Base-by-base conservation (phyloP, 495 filamentous ascomycete species). In the Umbilicaria muhlenbergii region DNA sequence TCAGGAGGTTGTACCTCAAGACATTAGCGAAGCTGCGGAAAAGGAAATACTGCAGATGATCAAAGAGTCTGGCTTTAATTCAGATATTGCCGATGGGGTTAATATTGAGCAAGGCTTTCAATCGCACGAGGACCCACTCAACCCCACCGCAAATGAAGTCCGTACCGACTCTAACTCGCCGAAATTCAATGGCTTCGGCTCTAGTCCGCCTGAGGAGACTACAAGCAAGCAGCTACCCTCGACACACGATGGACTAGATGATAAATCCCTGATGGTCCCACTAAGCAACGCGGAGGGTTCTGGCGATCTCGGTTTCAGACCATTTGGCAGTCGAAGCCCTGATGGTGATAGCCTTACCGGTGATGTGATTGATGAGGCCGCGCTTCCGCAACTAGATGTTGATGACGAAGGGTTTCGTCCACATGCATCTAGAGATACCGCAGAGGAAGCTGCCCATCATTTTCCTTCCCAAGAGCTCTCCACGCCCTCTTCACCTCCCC, bases 141-240 rank as follows among this genome's bases (percentile, higher is more conserved):
- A 37, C 35, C 35, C 14, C 12, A 37, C 4, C 7, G 35, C 17
- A 12, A 8, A 15, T 37, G 10, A 12, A 37, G 17, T 15, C 35
- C 3, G 3, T 38, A 1, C 19, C 21, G 17, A 43, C 35, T 11
- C 41, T 18, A 32, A 32, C 34, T 61, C 61, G 13, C 55, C 58
- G 11, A 51, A 44, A 28, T 55, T 56, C 34, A 31, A 54, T 18
- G 54, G 55, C 10, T 51, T 60, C 49, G 50, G 49, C 36, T 59
- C 60, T 21, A 62, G 56, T 41, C 56, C 58, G 15, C 51, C 53
- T 33, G 35, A 40, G 11, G 39, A 39, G 24, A 0, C 24, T 28
- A 28, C 24, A 10, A 28, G 24, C 24, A 28, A 28, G 24, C 24
- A 28, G 24, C 24, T 28, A 28, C 24, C 24, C 24, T 8, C 24